Evolutionary conservation across 768 basidiomycete species (phyloP).

Genomic region (Hericium erinaceus): DNA sequence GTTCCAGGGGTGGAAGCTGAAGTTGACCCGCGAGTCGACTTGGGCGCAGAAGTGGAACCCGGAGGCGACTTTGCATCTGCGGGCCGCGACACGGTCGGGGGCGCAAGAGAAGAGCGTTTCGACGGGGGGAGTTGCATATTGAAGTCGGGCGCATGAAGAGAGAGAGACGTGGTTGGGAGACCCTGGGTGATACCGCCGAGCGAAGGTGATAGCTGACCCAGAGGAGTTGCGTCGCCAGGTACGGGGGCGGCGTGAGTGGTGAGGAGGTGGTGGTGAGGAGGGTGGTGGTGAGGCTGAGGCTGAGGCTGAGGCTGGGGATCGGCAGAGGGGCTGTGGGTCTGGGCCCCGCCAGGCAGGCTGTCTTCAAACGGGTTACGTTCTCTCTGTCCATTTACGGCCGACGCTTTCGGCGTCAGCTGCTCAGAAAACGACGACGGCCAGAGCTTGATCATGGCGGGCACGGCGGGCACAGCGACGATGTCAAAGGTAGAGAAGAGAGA

Average conservation of each 20-base stretch:
- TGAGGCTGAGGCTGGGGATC: slow-evolving; percentile 14
- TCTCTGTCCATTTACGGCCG: slow-evolving; percentile 18
- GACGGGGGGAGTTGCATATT: slow-evolving; percentile 56
- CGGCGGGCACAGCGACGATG: not conserved
- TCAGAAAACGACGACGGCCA: slow-evolving; percentile 42
- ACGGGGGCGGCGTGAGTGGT: slow-evolving; percentile 37
- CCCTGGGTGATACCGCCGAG: slow-evolving; percentile 21
- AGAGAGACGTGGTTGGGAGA: slow-evolving; percentile 51
- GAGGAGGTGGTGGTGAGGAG: slow-evolving; percentile 10
- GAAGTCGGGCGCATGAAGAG: slow-evolving; percentile 81
- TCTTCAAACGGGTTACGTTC: slow-evolving; percentile 23
- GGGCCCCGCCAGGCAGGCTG: not conserved
- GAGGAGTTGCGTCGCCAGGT: slow-evolving; percentile 24
- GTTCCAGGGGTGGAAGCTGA: slow-evolving; percentile 24
- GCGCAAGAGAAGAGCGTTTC: slow-evolving; percentile 23
- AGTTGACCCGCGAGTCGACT: slow-evolving; percentile 20
- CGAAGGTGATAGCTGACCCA: too few relatives aligned
- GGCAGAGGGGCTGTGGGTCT: slow-evolving; percentile 14
- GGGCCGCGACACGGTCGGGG: slow-evolving; percentile 2
- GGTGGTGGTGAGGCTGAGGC: not conserved
- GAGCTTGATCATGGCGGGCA: slow-evolving; percentile 50
- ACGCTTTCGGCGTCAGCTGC: slow-evolving; percentile 52
- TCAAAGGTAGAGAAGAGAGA: slow-evolving; percentile 1
- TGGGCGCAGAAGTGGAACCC: not conserved
- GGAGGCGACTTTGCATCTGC: not conserved